phyloP scores from a whole-genome alignment of 352 stramenopile species.

The Elongisporangium anandrum region DNA sequence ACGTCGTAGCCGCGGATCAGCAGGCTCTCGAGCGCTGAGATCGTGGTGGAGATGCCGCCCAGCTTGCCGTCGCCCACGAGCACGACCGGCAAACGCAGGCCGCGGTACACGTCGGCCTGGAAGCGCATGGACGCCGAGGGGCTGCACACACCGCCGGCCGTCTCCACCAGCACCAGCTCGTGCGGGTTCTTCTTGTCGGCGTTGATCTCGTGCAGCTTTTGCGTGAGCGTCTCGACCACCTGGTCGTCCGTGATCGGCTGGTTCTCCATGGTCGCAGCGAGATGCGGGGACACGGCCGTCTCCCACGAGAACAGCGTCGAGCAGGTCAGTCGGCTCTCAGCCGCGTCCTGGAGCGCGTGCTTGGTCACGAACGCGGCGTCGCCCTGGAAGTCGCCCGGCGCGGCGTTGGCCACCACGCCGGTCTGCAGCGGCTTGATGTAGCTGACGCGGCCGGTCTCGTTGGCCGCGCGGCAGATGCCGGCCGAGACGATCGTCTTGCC shows the following conservation, averaged over 20 bases:
- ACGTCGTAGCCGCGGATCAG: slow-evolving; percentile 91
- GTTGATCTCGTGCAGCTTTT: slow-evolving; percentile 42
- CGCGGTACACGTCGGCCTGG: slow-evolving; percentile 94
- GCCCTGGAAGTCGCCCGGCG: slow-evolving; percentile 42
- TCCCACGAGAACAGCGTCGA: slow-evolving; percentile 94
- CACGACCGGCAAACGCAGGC: slow-evolving; percentile 87
- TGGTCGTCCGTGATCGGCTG: slow-evolving; percentile 84
- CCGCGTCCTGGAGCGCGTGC: slow-evolving; percentile 21
- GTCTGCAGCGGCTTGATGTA: slow-evolving; percentile 98
- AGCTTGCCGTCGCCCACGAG: slow-evolving; percentile 96
- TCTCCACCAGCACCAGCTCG: slow-evolving; percentile 90
- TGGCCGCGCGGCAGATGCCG: slow-evolving; percentile 84
- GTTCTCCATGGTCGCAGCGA: slow-evolving; percentile 87
- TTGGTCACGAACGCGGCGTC: slow-evolving; percentile 86
- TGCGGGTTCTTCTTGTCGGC: slow-evolving; percentile 22
- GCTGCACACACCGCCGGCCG: slow-evolving; percentile 93
- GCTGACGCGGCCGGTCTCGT: slow-evolving; percentile 31
- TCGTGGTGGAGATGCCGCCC: slow-evolving; percentile 93
- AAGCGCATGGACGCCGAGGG: slow-evolving; percentile 77
- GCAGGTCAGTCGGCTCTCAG: slow-evolving; percentile 27
- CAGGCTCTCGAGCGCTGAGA: slow-evolving; percentile 92
- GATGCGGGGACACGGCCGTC: slow-evolving; percentile 92
- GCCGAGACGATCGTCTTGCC: slow-evolving; percentile 96
- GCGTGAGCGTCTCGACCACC: slow-evolving; percentile 71
- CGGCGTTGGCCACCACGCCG: slow-evolving; percentile 55